Conservation (phyloP, 257 asterid species). For the Solanum peruvianum region DNA sequence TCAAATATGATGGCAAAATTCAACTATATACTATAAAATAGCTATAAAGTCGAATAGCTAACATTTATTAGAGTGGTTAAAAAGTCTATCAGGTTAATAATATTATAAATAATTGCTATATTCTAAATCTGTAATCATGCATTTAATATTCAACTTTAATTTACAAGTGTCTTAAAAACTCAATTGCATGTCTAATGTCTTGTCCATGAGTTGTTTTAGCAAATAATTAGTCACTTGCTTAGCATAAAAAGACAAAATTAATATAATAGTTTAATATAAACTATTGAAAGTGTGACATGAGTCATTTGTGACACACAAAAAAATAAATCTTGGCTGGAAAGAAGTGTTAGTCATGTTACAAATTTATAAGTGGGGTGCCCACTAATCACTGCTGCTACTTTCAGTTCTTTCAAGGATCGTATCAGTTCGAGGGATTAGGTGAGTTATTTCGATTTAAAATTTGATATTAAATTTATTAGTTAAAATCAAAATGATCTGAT, state of each 20-base stretch:
- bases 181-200: not conserved
- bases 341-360: slow-evolving; percentile 1
- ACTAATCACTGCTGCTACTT: slow-evolving; percentile 9
- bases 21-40: not conserved
- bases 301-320: slow-evolving; percentile 7
- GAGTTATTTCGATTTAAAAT: not conserved
- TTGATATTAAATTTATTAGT: not conserved
- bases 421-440: not conserved
- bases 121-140: not conserved
- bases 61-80: not conserved
- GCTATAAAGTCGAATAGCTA: not conserved
- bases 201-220: not conserved
- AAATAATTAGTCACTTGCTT: not conserved
- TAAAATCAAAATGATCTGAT: not conserved
- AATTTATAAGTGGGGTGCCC: slow-evolving; percentile 20
- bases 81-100: not conserved
- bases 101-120: not conserved
- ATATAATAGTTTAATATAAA: not conserved
- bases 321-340: slow-evolving; percentile 31
- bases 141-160: not conserved
- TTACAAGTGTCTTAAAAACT: not conserved
- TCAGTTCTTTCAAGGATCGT: not conserved
- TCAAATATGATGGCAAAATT: not conserved
- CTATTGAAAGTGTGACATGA: slow-evolving; percentile 33
- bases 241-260: slow-evolving; percentile 8